phyloP scores from a whole-genome alignment of 208 protist species.

The Crithidia thermophila region DNA sequence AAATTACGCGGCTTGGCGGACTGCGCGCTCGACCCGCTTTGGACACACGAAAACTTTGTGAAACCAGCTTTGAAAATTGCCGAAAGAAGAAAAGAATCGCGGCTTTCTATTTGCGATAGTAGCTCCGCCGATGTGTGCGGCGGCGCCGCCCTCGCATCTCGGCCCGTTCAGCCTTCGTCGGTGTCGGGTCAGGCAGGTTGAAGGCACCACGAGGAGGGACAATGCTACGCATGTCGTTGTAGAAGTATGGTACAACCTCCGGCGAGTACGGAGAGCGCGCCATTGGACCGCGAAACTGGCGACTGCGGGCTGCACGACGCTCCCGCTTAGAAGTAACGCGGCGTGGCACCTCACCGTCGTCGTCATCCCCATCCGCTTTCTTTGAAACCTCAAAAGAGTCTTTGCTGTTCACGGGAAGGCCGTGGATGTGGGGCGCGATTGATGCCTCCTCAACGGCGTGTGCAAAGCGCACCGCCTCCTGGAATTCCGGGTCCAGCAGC shows the following conservation, averaged over 20 bases:
- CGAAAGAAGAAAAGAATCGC: slow-evolving; percentile 9
- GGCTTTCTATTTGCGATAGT: slow-evolving; percentile 31
- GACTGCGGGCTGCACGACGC: slow-evolving; percentile 18
- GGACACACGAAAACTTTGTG: too few relatives aligned
- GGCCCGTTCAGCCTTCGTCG: slow-evolving; percentile 47
- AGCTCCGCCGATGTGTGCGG: slow-evolving; percentile 23
- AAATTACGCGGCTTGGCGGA: neutral
- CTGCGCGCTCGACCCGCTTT: too few relatives aligned
- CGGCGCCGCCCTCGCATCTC: slow-evolving; percentile 30
- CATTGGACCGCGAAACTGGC: slow-evolving; percentile 24
- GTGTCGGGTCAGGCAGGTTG: slow-evolving; percentile 61
- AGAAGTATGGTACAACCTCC: slow-evolving; percentile 81
- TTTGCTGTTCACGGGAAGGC: too few relatives aligned
- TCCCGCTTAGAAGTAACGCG: slow-evolving; percentile 19
- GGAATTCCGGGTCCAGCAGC: slow-evolving; percentile 75
- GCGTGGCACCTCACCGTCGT: neutral
- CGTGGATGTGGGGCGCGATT: slow-evolving; percentile 40
- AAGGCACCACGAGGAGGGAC: slow-evolving; percentile 70
- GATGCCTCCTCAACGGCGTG: slow-evolving; percentile 56
- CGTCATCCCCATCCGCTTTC: neutral
- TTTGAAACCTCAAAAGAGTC: too few relatives aligned
- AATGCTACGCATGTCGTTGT: slow-evolving; percentile 52
- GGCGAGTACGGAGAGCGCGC: slow-evolving; percentile 35
- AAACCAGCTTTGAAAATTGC: neutral
- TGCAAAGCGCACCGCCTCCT: slow-evolving; percentile 63